Evolutionary conservation across 2,329 filamentous ascomycete genomes (phyloP).

Genomic region (Colletotrichum chrysophilum): DNA sequence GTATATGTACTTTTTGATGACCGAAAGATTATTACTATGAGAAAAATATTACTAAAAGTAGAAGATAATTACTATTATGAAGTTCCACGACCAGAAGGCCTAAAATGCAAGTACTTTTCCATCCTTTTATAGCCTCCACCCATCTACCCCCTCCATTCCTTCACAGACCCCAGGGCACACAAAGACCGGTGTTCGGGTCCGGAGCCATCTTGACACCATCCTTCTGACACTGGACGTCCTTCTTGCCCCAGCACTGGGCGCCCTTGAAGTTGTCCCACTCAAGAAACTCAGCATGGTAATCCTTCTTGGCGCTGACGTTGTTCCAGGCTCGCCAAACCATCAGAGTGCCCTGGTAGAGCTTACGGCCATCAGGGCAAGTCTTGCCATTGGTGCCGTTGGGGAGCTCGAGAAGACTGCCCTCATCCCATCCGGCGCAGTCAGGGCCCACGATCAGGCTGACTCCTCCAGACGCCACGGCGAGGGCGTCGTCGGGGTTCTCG

Average conservation of each 20-base stretch:
- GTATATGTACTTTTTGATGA: neutral
- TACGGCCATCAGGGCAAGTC: neutral
- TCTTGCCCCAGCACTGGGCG: neutral
- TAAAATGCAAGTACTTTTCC: neutral
- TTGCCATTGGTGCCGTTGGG: neutral
- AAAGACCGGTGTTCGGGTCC: neutral
- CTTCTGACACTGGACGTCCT: neutral
- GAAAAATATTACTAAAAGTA: neutral
- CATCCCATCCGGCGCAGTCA: neutral
- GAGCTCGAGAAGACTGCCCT: neutral
- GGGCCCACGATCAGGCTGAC: neutral
- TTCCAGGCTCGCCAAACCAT: neutral
- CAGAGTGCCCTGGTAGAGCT: neutral
- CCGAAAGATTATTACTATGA: neutral
- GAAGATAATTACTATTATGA: neutral
- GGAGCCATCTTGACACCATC: neutral
- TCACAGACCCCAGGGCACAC: neutral
- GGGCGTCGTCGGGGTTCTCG: neutral
- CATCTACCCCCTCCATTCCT: neutral
- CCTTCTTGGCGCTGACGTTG: neutral
- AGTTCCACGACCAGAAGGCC: neutral
- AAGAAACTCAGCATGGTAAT: neutral
- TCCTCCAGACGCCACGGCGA: neutral
- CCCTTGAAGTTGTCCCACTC: conserved; percentile 12
- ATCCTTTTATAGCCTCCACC: neutral